Conservation (phyloP, 768 basidiomycete genomes). For the Galerina sulciceps region DNA sequence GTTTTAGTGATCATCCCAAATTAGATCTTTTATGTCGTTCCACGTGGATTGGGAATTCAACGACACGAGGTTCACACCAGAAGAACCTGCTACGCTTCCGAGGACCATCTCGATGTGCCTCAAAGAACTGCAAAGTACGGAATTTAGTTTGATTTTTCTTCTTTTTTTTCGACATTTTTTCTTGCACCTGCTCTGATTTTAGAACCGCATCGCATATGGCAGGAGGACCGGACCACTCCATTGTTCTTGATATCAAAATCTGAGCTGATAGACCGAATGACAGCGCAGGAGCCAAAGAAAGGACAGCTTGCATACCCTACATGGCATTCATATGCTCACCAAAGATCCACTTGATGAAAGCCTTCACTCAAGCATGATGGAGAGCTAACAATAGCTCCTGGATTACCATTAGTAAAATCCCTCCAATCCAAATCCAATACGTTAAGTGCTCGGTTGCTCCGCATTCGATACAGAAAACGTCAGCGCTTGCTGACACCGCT, state of each 20-base stretch:
- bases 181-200: no score
- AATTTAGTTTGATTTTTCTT: background rate
- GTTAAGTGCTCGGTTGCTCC: no score
- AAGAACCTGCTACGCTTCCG: background rate
- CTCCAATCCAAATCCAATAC: no score
- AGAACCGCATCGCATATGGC: background rate
- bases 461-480: no score
- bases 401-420: no score
- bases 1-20: conserved; percentile 11
- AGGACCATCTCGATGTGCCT: background rate
- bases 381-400: no score
- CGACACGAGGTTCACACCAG: conserved; percentile 6
- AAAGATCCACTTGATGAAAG: no score
- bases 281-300: conserved; percentile 6
- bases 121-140: background rate
- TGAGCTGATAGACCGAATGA: background rate
- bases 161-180: background rate
- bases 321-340: no score
- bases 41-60: conserved; percentile 6
- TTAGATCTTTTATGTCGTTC: background rate
- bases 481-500: no score
- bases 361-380: no score
- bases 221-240: background rate
- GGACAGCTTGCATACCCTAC: background rate
- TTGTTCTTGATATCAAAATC: background rate